Evolutionary conservation across 768 basidiomycete genomes (phyloP).

Genomic region (Pholiota microspora): DNA sequence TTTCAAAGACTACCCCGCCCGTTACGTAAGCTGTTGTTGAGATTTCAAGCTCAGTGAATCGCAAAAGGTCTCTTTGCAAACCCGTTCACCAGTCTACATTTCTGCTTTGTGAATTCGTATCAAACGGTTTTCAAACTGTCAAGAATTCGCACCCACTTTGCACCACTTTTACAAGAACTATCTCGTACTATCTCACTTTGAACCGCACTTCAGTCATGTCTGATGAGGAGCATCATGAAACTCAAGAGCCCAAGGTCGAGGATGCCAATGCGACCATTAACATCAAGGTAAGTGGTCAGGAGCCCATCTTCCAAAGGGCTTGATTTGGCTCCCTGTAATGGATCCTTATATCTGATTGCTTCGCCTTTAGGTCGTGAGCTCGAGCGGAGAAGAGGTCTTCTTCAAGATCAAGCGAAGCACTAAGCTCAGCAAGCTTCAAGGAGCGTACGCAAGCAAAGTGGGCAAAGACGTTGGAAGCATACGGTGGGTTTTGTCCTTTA

Average conservation of each 20-base stretch:
- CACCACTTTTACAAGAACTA: background rate
- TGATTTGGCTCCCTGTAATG: background rate
- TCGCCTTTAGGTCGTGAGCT: constrained; percentile 61
- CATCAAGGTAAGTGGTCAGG: constrained; percentile 55
- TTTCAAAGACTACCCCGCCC: too few species aligned
- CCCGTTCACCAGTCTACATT: constrained; percentile 1
- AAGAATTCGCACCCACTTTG: background rate
- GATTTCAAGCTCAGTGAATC: constrained; percentile 17
- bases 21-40: constrained; percentile 16
- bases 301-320: background rate
- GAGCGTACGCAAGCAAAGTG: constrained; percentile 89
- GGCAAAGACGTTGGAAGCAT: constrained; percentile 87
- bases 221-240: constrained; percentile 43
- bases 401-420: constrained; percentile 97
- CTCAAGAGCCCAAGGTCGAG: constrained; percentile 49
- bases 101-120: constrained; percentile 3
- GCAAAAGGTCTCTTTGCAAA: background rate
- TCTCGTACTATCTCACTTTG: background rate
- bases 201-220: constrained; percentile 41
- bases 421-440: constrained; percentile 89
- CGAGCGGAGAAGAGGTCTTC: constrained; percentile 84
- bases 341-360: constrained; percentile 8
- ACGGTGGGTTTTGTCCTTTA: constrained; percentile 53
- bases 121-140: background rate
- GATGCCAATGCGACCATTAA: constrained; percentile 69